Evolutionary conservation across 352 stramenopile genomes (phyloP).

Genomic region (Lagenidium giganteum): DNA sequence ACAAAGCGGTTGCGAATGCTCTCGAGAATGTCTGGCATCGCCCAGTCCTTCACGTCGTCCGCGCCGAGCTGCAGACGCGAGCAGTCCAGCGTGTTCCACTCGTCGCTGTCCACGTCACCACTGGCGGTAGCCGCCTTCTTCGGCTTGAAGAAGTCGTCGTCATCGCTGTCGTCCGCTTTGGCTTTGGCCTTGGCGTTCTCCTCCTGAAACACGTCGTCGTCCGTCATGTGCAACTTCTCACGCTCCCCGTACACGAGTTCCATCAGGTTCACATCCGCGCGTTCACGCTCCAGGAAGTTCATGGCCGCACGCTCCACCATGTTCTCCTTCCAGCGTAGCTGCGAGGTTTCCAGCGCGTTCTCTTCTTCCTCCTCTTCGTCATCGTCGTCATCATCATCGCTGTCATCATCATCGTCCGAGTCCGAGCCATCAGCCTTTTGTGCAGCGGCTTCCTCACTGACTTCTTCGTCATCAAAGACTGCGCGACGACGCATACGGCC

Average conservation of each 20-base stretch:
- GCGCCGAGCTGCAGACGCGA: slow-evolving; percentile 50
- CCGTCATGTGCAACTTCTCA: slow-evolving; percentile 62
- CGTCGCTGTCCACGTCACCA: slow-evolving; percentile 53
- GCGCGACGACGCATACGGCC: slow-evolving; percentile 56
- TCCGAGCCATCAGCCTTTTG: slow-evolving; percentile 8
- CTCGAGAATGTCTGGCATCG: slow-evolving; percentile 58
- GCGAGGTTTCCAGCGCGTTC: no score
- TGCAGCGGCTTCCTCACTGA: slow-evolving; percentile 2
- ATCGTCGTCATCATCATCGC: slow-evolving; percentile 33
- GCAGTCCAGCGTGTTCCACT: slow-evolving; percentile 60
- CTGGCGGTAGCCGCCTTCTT: slow-evolving; percentile 45
- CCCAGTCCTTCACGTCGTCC: slow-evolving; percentile 64
- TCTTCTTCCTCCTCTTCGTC: slow-evolving; percentile 27
- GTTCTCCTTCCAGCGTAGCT: slow-evolving; percentile 74
- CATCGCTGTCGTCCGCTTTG: slow-evolving; percentile 21
- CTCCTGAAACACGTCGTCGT: slow-evolving; percentile 49
- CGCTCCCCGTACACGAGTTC: slow-evolving; percentile 82
- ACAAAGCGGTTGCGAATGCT: slow-evolving; percentile 91
- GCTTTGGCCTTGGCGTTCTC: slow-evolving; percentile 12
- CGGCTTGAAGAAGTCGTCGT: slow-evolving; percentile 64
- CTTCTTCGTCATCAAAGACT: slow-evolving; percentile 46
- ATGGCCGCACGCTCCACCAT: slow-evolving; percentile 70
- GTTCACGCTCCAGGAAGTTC: slow-evolving; percentile 71
- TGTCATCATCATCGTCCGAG: slow-evolving; percentile 7
- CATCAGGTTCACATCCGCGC: slow-evolving; percentile 75